phyloP scores from a whole-genome alignment of 2,329 filamentous ascomycete species.

The Lasiodiplodia gonubiensis region DNA sequence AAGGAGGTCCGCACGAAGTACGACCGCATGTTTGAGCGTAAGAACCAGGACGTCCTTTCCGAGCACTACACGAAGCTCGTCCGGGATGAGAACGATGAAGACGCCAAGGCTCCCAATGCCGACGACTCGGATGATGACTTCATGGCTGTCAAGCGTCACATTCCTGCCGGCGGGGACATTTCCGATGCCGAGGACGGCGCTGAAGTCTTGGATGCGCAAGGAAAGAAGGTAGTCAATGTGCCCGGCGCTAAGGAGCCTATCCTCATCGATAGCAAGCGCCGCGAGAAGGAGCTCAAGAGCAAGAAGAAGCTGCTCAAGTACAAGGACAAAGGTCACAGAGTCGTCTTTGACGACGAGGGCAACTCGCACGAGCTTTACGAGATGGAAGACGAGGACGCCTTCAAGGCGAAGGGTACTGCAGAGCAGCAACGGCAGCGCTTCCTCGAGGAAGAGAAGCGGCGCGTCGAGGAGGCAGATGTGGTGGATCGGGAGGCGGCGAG shows the following conservation, averaged over 20 bases:
- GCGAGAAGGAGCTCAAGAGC: slow-evolving; percentile 91
- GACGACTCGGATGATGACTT: slow-evolving; percentile 77
- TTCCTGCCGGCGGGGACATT: slow-evolving; percentile 64
- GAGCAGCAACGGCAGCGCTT: slow-evolving; percentile 79
- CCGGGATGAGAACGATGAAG: slow-evolving; percentile 59
- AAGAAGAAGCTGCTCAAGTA: slow-evolving; percentile 94
- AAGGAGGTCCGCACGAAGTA: slow-evolving; percentile 89
- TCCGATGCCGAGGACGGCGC: slow-evolving; percentile 52
- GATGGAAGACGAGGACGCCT: slow-evolving; percentile 82
- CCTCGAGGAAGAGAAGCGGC: slow-evolving; percentile 73
- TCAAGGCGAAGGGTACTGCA: slow-evolving; percentile 74
- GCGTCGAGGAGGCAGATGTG: slow-evolving; percentile 76
- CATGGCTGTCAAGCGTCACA: slow-evolving; percentile 85
- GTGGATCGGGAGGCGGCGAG: slow-evolving; percentile 82
- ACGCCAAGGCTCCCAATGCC: slow-evolving; percentile 40
- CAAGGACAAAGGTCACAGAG: slow-evolving; percentile 82
- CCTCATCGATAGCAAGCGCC: slow-evolving; percentile 89
- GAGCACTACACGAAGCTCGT: slow-evolving; percentile 91
- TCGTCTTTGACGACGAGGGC: slow-evolving; percentile 92
- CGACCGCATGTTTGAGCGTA: slow-evolving; percentile 96
- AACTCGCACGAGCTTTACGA: slow-evolving; percentile 85
- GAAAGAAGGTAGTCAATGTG: slow-evolving; percentile 67
- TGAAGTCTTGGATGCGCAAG: slow-evolving; percentile 38
- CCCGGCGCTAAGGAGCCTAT: slow-evolving; percentile 72
- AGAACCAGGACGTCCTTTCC: slow-evolving; percentile 95